Evolutionary conservation across 805 yeast genomes (phyloP), one percentile per base, ranked within the genome.

Genomic region (Myxozyma neglecta): DNA sequence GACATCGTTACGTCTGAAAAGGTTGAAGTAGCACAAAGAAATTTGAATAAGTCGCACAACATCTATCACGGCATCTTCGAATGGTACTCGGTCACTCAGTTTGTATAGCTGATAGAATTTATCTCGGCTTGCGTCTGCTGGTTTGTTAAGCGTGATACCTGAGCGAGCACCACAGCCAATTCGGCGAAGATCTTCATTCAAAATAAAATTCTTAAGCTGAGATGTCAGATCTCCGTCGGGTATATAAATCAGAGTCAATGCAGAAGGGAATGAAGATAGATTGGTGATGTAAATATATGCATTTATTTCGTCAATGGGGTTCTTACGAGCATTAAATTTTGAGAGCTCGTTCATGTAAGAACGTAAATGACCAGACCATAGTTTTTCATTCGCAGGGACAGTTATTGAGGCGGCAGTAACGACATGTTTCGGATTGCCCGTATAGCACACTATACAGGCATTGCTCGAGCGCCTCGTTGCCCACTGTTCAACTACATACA

Each of bases 401-500:
- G 81, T 77, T 16, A 89, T 81, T 60, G 86, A 80, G 40, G 82
- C 83, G 1, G 86, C 96, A 18, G 78, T 73, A 0, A 90, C 81
- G 35, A 75, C 75, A 67, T 90, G 89, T n/a, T 79, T 78, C 5
- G 83, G 71, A 70, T 90, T 89, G 2, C 99, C 99, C 0, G 98
- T 93, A 73, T 83, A 94, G 0, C 93, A 84, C 0, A 94, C 84
- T 16, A 93, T 86, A 5, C 88, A 80, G 0, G 87, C 85, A 11
- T 84, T 76, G n/a, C 39, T 34, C 46, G 82, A 79, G 49, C 98
- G 78, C 61, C 85, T 86, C 39, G 87, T 80, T 2, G 89, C 87
- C 99, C 99, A 94, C 73, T 93, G 97, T 73, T 94, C 98, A 10
- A 93, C 96, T 43, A 94, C 79, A 72, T 94, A 94, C 14, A 89